These are phyloP conservation scores for Sphagnum contortum DNA, from an alignment of 225 moss, liverwort and hornwort species.

Conservation along the genomic window DNA sequence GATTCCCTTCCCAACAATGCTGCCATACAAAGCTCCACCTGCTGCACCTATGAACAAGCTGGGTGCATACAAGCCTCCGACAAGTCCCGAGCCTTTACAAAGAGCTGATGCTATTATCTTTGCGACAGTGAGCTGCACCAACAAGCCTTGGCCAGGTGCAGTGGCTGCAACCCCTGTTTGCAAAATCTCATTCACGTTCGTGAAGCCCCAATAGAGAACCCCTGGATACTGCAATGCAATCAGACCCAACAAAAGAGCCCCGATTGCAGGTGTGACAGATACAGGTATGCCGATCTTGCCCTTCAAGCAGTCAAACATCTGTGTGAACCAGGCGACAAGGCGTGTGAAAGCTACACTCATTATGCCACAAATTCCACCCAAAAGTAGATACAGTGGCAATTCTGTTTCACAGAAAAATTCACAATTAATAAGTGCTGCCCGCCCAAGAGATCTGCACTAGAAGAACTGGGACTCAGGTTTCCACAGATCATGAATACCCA, in stretches of 20 bases:
- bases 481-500: not conserved
- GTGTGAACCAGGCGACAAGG: conserved; percentile 64
- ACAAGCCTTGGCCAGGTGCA: conserved; percentile 72
- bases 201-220: conserved; percentile 95
- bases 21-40: conserved; percentile 77
- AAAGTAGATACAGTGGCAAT: conserved; percentile 73
- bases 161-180: conserved; percentile 66
- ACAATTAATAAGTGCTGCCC: no score
- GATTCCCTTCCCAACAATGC: conserved; percentile 68
- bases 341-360: conserved; percentile 70
- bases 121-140: conserved; percentile 70
- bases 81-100: conserved; percentile 89
- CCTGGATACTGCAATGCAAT: conserved; percentile 85
- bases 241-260: conserved; percentile 69
- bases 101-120: conserved; percentile 82
- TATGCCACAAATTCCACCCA: conserved; percentile 84
- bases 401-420: conserved; percentile 28
- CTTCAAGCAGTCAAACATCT: conserved; percentile 62
- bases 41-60: conserved; percentile 94
- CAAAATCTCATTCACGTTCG: conserved; percentile 96
- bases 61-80: conserved; percentile 92
- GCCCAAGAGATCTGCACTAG: not conserved
- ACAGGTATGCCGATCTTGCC: conserved; percentile 64
- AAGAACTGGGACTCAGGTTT: not conserved
- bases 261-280: conserved; percentile 83